A percentile compares a stretch with the other conserved stretches of the same genome.
phyloP scores from a whole-genome alignment of 2,329 filamentous ascomycete species.

The Neurospora crassa region DNA sequence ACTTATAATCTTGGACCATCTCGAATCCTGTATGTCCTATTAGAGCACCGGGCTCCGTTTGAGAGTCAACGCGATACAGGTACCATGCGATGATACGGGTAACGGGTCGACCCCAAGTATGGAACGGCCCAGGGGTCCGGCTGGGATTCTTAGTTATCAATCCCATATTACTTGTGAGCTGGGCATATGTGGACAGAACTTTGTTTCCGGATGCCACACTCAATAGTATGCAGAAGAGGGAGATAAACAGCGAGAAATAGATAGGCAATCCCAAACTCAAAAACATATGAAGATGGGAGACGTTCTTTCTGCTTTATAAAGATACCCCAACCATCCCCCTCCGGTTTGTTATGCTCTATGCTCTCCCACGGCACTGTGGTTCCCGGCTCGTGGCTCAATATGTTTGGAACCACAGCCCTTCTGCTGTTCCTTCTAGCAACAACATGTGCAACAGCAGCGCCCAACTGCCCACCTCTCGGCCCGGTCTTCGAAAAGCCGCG shows the following conservation, averaged over 20 bases:
- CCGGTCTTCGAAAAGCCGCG: constrained; percentile 25
- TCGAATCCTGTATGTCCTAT: background rate
- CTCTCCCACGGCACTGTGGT: background rate
- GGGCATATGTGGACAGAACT: background rate
- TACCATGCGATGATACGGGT: background rate
- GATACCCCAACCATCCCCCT: background rate
- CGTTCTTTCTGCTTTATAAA: background rate
- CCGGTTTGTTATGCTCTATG: background rate
- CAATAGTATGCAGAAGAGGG: background rate
- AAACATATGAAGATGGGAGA: background rate
- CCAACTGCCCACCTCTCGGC: constrained; percentile 26
- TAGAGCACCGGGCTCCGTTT: background rate
- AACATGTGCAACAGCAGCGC: constrained; percentile 7
- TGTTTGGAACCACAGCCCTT: background rate
- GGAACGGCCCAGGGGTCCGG: background rate
- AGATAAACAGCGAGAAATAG: no score
- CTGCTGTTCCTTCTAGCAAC: constrained; percentile 16
- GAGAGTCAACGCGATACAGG: background rate
- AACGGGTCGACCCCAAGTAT: background rate
- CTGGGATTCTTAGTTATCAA: background rate
- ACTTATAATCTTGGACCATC: background rate
- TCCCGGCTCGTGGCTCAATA: background rate
- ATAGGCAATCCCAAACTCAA: background rate
- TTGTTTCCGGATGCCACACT: background rate
- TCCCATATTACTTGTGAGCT: background rate